phyloP scores from a whole-genome alignment of 352 stramenopile species.

The Phytopythium oedochilum region DNA sequence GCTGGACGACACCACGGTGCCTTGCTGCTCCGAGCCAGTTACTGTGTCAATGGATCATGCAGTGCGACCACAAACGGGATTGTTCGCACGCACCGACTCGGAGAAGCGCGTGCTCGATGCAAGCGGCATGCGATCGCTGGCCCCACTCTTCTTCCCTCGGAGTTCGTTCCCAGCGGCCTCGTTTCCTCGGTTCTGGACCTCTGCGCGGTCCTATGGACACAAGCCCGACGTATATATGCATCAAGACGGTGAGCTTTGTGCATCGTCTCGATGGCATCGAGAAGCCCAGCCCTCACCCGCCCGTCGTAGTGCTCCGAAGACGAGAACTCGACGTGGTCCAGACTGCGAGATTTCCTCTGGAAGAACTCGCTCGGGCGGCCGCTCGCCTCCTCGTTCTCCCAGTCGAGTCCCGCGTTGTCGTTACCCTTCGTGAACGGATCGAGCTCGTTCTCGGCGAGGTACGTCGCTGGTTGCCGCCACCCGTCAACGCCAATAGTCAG shows the following conservation, averaged over 20 bases:
- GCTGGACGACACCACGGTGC: constrained; percentile 55
- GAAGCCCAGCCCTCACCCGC: constrained; percentile 6
- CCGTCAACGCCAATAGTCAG: constrained; percentile 1
- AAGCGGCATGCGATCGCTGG: background rate
- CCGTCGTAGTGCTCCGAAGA: constrained; percentile 23
- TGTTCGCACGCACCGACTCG: background rate
- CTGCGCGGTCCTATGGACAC: background rate
- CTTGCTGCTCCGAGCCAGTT: constrained; percentile 3
- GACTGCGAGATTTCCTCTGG: constrained; percentile 59
- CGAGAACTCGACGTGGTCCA: constrained; percentile 68
- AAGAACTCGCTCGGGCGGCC: constrained; percentile 67
- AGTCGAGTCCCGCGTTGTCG: constrained; percentile 12
- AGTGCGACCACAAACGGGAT: background rate
- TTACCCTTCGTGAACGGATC: constrained; percentile 41
- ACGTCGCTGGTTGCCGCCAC: constrained; percentile 20
- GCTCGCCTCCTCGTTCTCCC: constrained; percentile 23
- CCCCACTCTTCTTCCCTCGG: background rate
- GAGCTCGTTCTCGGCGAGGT: constrained; percentile 42
- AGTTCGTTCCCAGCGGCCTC: background rate
- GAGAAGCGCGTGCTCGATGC: background rate
- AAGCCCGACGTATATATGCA: background rate
- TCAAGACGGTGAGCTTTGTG: background rate
- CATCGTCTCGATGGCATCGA: background rate
- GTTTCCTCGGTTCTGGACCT: background rate
- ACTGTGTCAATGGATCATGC: background rate